Percentiles rank a stretch among this genome's conserved stretches.
These are phyloP conservation scores for Populus trichocarpa DNA, from an alignment of 441 rosid species.

Conservation along the genomic window DNA sequence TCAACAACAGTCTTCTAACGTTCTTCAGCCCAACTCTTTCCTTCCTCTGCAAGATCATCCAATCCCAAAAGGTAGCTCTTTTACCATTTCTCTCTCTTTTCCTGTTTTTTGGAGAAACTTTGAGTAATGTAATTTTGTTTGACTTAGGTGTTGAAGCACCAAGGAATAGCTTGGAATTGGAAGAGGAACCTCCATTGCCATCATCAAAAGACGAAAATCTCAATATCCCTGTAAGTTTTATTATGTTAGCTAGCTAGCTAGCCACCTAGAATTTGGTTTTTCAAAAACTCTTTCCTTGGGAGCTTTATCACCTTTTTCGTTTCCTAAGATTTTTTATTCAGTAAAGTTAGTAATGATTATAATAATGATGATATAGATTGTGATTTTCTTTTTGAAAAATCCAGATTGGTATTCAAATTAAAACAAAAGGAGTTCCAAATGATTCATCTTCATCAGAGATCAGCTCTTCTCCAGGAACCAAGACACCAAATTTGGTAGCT, in stretches of 20 bases:
- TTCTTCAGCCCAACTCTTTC: conserved; percentile 27
- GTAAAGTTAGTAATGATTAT: conserved; percentile 26
- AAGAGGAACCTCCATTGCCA: conserved; percentile 32
- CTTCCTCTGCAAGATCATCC: conserved; percentile 12
- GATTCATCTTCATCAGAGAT: conserved; percentile 50
- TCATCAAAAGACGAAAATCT: conserved; percentile 39
- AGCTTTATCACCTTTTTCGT: conserved; percentile 4
- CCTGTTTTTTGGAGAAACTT: neutral
- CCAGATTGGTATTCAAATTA: conserved; percentile 74
- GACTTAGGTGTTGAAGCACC: conserved; percentile 71
- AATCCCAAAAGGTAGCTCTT: conserved; percentile 44
- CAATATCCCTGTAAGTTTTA: conserved; percentile 44
- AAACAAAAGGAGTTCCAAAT: conserved; percentile 41
- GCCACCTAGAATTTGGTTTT: neutral
- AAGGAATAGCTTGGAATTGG: conserved; percentile 78
- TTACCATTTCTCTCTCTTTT: neutral
- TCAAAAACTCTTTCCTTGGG: conserved; percentile 22
- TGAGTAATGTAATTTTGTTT: neutral
- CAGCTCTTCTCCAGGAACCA: conserved; percentile 61
- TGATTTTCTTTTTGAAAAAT: neutral
- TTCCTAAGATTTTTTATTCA: conserved; percentile 20
- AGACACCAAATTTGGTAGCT: conserved; percentile 85
- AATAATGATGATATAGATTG: no score
- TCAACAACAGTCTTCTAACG: conserved; percentile 23
- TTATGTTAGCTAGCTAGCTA: neutral